Evolutionary conservation across 176 grass and related monocot genomes (phyloP).

Genomic region (Bolboschoenus planiculmis): DNA sequence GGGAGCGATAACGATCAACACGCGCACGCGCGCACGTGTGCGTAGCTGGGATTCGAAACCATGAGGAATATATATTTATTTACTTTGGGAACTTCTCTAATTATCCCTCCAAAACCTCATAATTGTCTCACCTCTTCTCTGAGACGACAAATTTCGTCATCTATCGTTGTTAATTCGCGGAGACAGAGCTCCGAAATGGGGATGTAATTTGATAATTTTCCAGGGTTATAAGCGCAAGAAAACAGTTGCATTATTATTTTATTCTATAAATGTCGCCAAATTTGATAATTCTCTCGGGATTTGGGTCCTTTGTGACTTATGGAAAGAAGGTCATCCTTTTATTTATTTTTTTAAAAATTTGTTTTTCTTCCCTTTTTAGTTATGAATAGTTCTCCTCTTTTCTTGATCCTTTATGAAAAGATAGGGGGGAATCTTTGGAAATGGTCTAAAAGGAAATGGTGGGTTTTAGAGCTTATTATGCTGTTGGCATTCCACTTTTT

Average conservation of each 20-base stretch:
- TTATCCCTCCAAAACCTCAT: neutral
- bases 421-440: conserved; percentile 62
- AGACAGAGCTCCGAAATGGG: neutral
- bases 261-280: too few species aligned
- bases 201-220: neutral
- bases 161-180: neutral
- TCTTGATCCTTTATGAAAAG: conserved; percentile 34
- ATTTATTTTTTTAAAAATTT: conserved; percentile 19
- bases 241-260: neutral
- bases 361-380: conserved; percentile 21
- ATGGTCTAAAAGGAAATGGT: conserved; percentile 56
- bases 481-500: conserved; percentile 27
- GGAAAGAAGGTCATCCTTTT: too few species aligned
- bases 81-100: neutral
- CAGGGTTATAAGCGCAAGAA: neutral
- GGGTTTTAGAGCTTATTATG: conserved; percentile 37
- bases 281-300: conserved; percentile 39
- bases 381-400: conserved; percentile 32
- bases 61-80: conserved; percentile 11
- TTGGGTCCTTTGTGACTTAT: conserved; percentile 9
- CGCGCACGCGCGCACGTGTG: conserved; percentile 24
- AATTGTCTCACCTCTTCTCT: too few species aligned
- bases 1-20: neutral
- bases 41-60: conserved; percentile 15
- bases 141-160: too few species aligned